These are phyloP conservation scores for Deinandra increscens DNA, from an alignment of 129 eudicot species.

Conservation along the genomic window DNA sequence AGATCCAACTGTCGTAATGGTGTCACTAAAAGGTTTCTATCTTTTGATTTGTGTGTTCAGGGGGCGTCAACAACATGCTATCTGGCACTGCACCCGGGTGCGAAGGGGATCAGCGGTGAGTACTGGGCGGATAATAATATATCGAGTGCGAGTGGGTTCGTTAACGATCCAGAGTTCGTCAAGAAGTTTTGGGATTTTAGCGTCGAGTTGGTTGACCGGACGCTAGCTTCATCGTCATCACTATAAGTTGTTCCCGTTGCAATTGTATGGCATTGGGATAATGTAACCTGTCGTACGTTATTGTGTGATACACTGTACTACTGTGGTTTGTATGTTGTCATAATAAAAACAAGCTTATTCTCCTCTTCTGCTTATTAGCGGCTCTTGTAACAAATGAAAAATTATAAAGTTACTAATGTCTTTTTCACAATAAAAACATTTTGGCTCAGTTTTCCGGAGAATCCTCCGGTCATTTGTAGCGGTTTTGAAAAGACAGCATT, in stretches of 20 bases:
- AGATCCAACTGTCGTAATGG: neutral
- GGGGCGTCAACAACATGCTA: slow-evolving; percentile 89
- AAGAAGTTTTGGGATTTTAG: slow-evolving; percentile 84
- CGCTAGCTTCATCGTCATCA: slow-evolving; percentile 12
- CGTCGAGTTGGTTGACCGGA: slow-evolving; percentile 32
- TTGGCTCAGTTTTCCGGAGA: too few species aligned
- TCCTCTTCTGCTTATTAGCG: neutral
- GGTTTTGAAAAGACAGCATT: too few species aligned
- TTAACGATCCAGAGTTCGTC: slow-evolving; percentile 53
- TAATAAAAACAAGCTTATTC: neutral
- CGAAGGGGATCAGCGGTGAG: slow-evolving; percentile 61
- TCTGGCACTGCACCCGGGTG: slow-evolving; percentile 67
- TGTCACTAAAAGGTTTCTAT: neutral
- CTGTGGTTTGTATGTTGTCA: neutral
- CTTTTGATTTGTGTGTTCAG: slow-evolving; percentile 17
- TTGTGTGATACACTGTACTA: neutral
- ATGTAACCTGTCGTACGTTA: slow-evolving; percentile 8
- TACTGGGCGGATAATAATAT: slow-evolving; percentile 65
- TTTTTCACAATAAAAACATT: too few species aligned
- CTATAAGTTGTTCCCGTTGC: neutral
- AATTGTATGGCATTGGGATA: neutral
- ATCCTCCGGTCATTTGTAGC: too few species aligned
- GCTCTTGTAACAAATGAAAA: neutral
- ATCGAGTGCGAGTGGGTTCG: slow-evolving; percentile 39
- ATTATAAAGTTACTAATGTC: too few species aligned